Evolutionary conservation across 176 grass and related monocot genomes (phyloP), one percentile per base, ranked within the genome.

Genomic region (Zea mays): DNA sequence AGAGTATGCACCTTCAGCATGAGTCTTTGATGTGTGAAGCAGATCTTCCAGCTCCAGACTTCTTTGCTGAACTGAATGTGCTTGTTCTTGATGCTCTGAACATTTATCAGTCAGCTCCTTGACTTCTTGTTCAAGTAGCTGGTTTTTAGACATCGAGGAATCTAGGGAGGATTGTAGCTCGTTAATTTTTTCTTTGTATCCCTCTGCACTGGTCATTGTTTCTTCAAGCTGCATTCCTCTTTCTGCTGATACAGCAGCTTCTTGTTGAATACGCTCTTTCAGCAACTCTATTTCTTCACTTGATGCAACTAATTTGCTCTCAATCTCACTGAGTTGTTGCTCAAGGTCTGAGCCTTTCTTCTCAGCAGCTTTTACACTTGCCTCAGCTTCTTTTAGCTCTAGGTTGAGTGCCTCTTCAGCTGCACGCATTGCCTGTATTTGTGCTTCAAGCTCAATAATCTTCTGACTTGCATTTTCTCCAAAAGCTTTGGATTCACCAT

Each of bases 121-220:
- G 64, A 97, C 69, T 73, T 97, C 85, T 72, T 93, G 73, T 82
- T 97, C 90, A 86, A 97, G 86, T 51, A 88, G 67, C 46, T 86
- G 57, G 75, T 75, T 88, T 74, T 81, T 90, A 46, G 73, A 86
- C 45, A 59, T 17, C 5, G 74, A 86, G 8, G 69, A 82, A 59
- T 71, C 85, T 44, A 93, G 82, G 55, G 90, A 90, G 38, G 77
- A 83, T 84, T 93, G 82, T 54, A 97, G 75, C 52, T 97, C 87
- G 19, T 46, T 74, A 45, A 83, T 88, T 76, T 90, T 97, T 86
- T 78, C 81, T 72, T 90, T 83, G 79, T 86, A 97, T 56, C 54
- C 73, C 46, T 90, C 87, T 56, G 70, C 72, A 71, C 45, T 82
- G 67, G 49, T 67, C 41, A 55, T 45, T 84, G 78, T 48, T 80